Evolutionary conservation across 2,329 filamentous ascomycete genomes (phyloP).

Genomic region (Plenodomus lindquistii): DNA sequence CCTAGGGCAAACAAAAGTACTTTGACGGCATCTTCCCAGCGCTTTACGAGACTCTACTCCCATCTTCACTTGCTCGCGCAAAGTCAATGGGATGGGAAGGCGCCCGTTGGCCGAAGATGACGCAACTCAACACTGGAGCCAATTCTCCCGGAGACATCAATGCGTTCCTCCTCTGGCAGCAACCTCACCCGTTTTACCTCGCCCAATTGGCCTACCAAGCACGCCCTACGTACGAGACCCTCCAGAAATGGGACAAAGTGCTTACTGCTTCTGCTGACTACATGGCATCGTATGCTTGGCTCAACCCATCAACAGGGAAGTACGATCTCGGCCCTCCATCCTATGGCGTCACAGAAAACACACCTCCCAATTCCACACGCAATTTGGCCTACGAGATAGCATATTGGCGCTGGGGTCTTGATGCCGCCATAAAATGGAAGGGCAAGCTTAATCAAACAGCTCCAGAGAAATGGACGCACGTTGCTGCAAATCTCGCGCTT

Average conservation of each 20-base stretch:
- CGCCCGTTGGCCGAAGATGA: slow-evolving; percentile 59
- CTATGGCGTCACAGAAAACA: slow-evolving; percentile 60
- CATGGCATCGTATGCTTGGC: slow-evolving; percentile 61
- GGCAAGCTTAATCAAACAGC: slow-evolving; percentile 47
- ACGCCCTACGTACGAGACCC: slow-evolving; percentile 47
- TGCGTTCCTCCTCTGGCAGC: slow-evolving; percentile 63
- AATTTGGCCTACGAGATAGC: slow-evolving; percentile 63
- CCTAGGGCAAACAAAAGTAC: slow-evolving; percentile 52
- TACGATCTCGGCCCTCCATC: slow-evolving; percentile 58
- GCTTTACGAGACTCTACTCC: slow-evolving; percentile 53
- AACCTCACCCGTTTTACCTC: slow-evolving; percentile 61
- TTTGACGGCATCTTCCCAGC: slow-evolving; percentile 49
- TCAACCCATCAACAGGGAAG: slow-evolving; percentile 54
- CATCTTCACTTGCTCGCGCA: slow-evolving; percentile 38
- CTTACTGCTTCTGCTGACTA: slow-evolving; percentile 59
- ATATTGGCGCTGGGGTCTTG: slow-evolving; percentile 64
- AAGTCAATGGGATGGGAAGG: slow-evolving; percentile 44
- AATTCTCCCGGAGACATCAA: slow-evolving; percentile 64
- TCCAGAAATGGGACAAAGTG: slow-evolving; percentile 58
- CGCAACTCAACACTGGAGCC: slow-evolving; percentile 54
- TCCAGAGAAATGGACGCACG: slow-evolving; percentile 52
- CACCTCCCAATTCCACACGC: slow-evolving; percentile 57
- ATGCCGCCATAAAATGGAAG: slow-evolving; percentile 59
- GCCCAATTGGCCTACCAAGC: slow-evolving; percentile 59
- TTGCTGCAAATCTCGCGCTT: slow-evolving; percentile 58